These are phyloP conservation scores for Hypoxylon fragiforme DNA, from an alignment of 495 filamentous ascomycete species.

Conservation along the genomic window DNA sequence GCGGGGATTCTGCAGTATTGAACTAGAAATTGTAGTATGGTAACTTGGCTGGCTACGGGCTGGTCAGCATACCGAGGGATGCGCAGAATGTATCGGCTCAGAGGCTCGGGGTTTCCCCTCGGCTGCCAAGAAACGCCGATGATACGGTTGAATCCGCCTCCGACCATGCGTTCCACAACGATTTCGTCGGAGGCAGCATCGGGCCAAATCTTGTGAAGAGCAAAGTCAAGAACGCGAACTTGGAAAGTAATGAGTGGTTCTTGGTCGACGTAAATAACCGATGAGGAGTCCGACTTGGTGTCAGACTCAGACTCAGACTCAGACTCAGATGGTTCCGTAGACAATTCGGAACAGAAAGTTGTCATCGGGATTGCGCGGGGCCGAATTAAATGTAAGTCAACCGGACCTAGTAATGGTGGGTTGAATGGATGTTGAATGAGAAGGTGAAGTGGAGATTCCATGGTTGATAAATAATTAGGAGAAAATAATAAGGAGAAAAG, in stretches of 20 bases:
- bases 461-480: no score
- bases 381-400: background rate
- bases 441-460: no score
- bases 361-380: background rate
- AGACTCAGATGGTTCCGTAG: no score
- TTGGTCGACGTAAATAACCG: background rate
- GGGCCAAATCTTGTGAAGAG: conserved; percentile 7
- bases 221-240: background rate
- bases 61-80: background rate
- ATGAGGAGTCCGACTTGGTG: background rate
- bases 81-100: conserved; percentile 8
- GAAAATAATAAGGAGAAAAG: no score
- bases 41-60: background rate
- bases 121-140: background rate
- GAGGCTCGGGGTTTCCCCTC: background rate
- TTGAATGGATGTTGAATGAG: no score
- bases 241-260: conserved; percentile 9
- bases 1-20: background rate
- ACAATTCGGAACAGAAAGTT: no score
- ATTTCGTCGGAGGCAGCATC: conserved; percentile 10
- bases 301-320: background rate
- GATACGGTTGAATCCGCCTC: conserved; percentile 9
- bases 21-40: background rate
- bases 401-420: no score
- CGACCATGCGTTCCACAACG: background rate